These are phyloP conservation scores for Carex arenaria DNA, from an alignment of 202 grass and related monocot species.

Conservation along the genomic window DNA sequence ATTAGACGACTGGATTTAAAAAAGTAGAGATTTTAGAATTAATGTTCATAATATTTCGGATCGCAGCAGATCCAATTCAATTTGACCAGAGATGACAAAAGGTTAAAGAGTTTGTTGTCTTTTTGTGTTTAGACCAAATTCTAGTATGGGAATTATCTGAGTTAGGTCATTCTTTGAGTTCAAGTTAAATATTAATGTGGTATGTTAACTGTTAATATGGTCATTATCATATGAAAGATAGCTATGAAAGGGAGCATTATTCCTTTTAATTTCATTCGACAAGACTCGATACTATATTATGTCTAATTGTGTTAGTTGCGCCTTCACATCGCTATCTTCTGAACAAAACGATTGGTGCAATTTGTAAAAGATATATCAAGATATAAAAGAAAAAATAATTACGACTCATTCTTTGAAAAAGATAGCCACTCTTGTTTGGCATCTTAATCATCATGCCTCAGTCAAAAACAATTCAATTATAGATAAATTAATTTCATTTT, in stretches of 20 bases:
- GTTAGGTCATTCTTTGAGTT: neutral
- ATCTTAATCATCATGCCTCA: neutral
- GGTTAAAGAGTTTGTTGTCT: neutral
- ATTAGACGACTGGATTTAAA: too few relatives aligned
- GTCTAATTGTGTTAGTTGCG: neutral
- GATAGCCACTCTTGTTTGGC: neutral
- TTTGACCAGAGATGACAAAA: neutral
- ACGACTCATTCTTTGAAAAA: neutral
- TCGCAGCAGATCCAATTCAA: neutral
- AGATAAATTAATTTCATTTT: neutral
- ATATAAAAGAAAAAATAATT: neutral
- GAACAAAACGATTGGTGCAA: neutral
- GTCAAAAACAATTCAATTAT: neutral
- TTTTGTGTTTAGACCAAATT: neutral
- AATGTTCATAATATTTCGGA: neutral
- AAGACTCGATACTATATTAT: neutral
- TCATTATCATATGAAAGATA: conserved; percentile 19
- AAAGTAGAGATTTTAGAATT: too few relatives aligned
- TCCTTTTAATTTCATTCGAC: neutral
- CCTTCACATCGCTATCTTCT: conserved; percentile 4
- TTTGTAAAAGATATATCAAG: neutral
- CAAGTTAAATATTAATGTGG: neutral
- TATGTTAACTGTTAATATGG: neutral
- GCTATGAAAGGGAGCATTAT: neutral
- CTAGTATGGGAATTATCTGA: neutral